A percentile compares a stretch with the other conserved stretches of the same genome.
Conservation (phyloP, 768 basidiomycete species). For the Auriscalpium orientale region DNA sequence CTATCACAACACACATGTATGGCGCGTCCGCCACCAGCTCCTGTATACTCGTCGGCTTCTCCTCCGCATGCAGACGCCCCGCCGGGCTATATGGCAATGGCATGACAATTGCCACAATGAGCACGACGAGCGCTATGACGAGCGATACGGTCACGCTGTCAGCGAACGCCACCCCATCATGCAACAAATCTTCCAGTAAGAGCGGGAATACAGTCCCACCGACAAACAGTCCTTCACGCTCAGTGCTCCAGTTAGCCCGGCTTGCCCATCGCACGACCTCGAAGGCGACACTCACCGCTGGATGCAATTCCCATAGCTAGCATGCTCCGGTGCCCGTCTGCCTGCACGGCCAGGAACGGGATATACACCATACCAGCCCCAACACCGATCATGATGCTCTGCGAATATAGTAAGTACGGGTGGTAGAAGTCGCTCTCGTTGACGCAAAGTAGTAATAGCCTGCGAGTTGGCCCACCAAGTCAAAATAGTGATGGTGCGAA, state of each 20-base stretch:
- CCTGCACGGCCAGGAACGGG: conserved; percentile 36
- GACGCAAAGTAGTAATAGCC: conserved; percentile 21
- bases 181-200: conserved; percentile 23
- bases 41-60: conserved; percentile 1
- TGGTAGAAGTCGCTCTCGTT: conserved; percentile 30
- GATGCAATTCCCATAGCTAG: conserved; percentile 26
- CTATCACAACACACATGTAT: conserved; percentile 12
- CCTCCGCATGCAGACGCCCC: conserved; percentile 1
- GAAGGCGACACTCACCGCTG: conserved; percentile 19
- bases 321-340: conserved; percentile 32
- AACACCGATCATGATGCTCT: conserved; percentile 44
- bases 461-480: background rate
- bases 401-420: conserved; percentile 43
- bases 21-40: conserved; percentile 14
- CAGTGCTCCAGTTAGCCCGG: no score
- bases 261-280: conserved; percentile 1
- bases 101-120: conserved; percentile 14
- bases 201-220: conserved; percentile 30
- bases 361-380: conserved; percentile 39
- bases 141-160: conserved; percentile 32
- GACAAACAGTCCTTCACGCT: conserved; percentile 22
- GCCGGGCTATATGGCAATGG: conserved; percentile 19
- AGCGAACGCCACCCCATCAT: conserved; percentile 29
- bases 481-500: conserved; percentile 13
- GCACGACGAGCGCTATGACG: conserved; percentile 13